phyloP scores from a whole-genome alignment of 176 grass and related monocot species.

The Guadua angustifolia region DNA sequence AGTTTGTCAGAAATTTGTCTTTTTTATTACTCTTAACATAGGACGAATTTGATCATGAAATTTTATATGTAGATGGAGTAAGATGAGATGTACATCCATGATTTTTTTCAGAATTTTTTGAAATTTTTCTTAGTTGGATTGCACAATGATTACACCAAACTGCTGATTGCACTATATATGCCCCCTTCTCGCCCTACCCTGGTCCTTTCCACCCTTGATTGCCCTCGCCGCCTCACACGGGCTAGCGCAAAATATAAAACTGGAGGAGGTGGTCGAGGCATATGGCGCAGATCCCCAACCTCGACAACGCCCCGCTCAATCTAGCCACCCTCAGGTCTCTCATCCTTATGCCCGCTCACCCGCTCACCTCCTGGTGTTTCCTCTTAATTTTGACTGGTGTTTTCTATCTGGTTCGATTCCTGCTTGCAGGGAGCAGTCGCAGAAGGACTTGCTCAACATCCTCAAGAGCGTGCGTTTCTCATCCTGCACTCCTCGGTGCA shows the following conservation, averaged over 20 bases:
- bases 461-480: slow-evolving; percentile 65
- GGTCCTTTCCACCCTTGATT: not conserved
- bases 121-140: too few relatives aligned
- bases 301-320: slow-evolving; percentile 83
- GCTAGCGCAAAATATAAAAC: not conserved
- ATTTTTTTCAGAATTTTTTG: too few relatives aligned
- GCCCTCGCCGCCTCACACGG: not conserved
- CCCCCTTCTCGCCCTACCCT: not conserved
- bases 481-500: not conserved
- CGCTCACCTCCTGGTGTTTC: not conserved
- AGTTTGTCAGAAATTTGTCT: too few relatives aligned
- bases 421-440: slow-evolving; percentile 74
- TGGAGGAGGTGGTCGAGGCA: not conserved
- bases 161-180: too few relatives aligned
- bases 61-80: too few relatives aligned
- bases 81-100: too few relatives aligned
- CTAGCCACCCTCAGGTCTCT: slow-evolving; percentile 65
- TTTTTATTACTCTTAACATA: too few relatives aligned
- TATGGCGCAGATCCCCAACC: slow-evolving; percentile 94
- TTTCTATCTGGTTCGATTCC: not conserved
- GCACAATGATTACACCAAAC: too few relatives aligned
- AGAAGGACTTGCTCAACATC: slow-evolving; percentile 83
- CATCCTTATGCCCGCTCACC: not conserved
- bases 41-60: too few relatives aligned
- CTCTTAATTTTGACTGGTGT: not conserved